phyloP scores from a whole-genome alignment of 1,284 basidiomycete species.

The Cystobasidium sp. region DNA sequence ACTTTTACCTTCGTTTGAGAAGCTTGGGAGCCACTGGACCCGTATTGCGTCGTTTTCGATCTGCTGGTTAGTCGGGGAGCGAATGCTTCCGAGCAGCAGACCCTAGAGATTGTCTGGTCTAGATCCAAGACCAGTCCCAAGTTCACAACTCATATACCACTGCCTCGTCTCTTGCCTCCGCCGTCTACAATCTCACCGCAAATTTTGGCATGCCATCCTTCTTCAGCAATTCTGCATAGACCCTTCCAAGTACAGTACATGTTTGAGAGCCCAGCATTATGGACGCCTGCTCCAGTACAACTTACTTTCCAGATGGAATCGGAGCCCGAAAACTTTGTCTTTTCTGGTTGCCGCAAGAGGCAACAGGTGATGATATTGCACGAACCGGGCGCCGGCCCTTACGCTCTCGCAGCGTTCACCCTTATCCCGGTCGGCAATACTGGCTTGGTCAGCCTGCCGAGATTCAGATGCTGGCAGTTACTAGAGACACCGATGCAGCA shows the following conservation, averaged over 20 bases:
- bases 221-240: slow-evolving; percentile 7
- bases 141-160: slow-evolving; percentile 22
- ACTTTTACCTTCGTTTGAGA: neutral
- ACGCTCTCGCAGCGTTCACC: slow-evolving; percentile 13
- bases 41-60: slow-evolving; percentile 25
- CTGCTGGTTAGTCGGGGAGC: neutral
- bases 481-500: slow-evolving; percentile 31
- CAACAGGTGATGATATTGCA: slow-evolving; percentile 65
- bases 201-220: slow-evolving; percentile 7
- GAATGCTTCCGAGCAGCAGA: neutral
- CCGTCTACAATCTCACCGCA: neutral
- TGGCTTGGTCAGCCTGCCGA: slow-evolving; percentile 43
- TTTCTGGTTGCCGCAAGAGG: slow-evolving; percentile 70
- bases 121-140: neutral
- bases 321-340: slow-evolving; percentile 67
- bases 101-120: slow-evolving; percentile 22
- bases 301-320: slow-evolving; percentile 68
- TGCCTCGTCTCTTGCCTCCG: slow-evolving; percentile 16
- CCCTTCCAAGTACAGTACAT: slow-evolving; percentile 26
- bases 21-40: slow-evolving; percentile 30
- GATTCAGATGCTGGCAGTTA: slow-evolving; percentile 44
- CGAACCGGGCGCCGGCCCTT: slow-evolving; percentile 15
- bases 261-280: slow-evolving; percentile 1
- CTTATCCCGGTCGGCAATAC: slow-evolving; percentile 12
- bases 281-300: slow-evolving; percentile 61